Evolutionary conservation across 306 rosid species (phyloP), one percentile per base, ranked within the genome.

Genomic region (barrel medic (Medicago truncatula)): DNA sequence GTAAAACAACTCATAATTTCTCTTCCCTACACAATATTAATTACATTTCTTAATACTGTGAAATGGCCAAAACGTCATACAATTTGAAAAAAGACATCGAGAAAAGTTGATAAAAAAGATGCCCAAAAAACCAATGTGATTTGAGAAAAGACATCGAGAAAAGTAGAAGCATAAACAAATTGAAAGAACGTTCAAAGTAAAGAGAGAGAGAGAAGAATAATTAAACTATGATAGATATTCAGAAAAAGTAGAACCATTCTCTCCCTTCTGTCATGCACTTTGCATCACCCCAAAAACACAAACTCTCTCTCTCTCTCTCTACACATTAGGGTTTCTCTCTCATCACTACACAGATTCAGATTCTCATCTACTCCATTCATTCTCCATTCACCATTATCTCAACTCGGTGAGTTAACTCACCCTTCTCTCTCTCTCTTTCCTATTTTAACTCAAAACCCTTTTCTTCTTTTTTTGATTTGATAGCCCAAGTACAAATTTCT

Each of bases 281-380:
- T 56, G 78, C 83, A 52, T 56, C 8, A 57, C 25, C 21, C 38
- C 49, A 71, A 65, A 38, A 20, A 11, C 71, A 10, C 10, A 38
- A 38, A 9, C 70, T 64, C 16, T 18, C 39, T 25, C 70, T 41
- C 44, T n/a, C 76, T 38, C 83, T 39, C 74, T 8, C 74, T 73
- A 43, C 39, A 53, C 82, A 66, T 59, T 82, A 73, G 86, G 86
- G 80, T 78, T 82, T 82, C 80, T 77, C 78, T 73, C 78, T 82
- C 82, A 73, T 47, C 49, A 15, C 21, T 49, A 53, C 75, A 53
- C 75, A 71, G 94, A 87, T 89, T 87, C 89, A 70, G 91, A 89
- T 85, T 89, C 94, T 34, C 40, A 47, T 4, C 73, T 54, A 28
- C 73, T 15, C 53, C 72, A 21, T 74, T 63, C 78, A 16, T 75